A percentile compares a stretch with the other conserved stretches of the same genome.
Conservation (phyloP, 352 stramenopile species). For the Peronospora farinosa region DNA sequence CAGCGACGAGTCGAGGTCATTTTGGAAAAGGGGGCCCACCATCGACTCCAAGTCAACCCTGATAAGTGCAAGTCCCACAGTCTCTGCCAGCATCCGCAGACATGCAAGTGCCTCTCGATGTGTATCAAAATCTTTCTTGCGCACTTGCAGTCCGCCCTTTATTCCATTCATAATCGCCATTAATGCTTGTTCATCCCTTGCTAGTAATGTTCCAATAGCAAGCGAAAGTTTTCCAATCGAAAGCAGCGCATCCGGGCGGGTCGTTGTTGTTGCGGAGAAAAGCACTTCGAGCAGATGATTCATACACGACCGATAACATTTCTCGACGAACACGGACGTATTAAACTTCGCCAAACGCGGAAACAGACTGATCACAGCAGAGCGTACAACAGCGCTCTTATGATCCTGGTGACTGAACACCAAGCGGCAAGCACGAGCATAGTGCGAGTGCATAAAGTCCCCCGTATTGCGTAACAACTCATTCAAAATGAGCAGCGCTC, state of each 20-base stretch:
- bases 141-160: constrained; percentile 76
- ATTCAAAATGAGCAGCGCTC: constrained; percentile 79
- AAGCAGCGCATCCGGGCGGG: constrained; percentile 67
- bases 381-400: constrained; percentile 69
- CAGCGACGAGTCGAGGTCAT: constrained; percentile 71
- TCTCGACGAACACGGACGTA: constrained; percentile 78
- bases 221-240: constrained; percentile 82
- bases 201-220: constrained; percentile 68
- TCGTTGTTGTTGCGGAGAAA: constrained; percentile 72
- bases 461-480: constrained; percentile 82
- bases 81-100: constrained; percentile 75
- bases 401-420: constrained; percentile 76
- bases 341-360: constrained; percentile 86
- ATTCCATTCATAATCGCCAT: constrained; percentile 83
- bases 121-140: constrained; percentile 79
- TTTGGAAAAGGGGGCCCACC: constrained; percentile 73
- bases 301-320: constrained; percentile 79
- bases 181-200: constrained; percentile 72
- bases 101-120: constrained; percentile 81
- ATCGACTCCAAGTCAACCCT: constrained; percentile 79
- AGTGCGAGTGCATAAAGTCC: constrained; percentile 86
- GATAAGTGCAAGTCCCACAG: constrained; percentile 62
- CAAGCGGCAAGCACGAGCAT: constrained; percentile 58
- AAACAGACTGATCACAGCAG: constrained; percentile 82
- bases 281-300: constrained; percentile 78